Conservation (phyloP, 345 rosid species). For the Cardamine occulta region DNA sequence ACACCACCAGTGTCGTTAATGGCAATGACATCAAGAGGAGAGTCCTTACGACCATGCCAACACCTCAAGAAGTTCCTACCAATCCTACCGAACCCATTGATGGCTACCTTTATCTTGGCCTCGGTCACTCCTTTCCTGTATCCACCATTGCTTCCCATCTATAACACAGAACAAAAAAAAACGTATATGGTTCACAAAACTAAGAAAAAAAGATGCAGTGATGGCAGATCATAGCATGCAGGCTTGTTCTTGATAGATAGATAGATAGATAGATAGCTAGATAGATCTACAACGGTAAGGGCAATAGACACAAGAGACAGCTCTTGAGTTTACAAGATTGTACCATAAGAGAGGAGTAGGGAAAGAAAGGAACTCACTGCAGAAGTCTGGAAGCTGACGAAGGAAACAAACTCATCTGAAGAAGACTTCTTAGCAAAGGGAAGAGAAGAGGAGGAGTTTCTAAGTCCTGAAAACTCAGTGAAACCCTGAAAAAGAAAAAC, state of each 20-base stretch:
- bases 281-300: constrained; percentile 19
- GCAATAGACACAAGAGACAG: constrained; percentile 12
- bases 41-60: constrained; percentile 96
- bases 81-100: constrained; percentile 96
- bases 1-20: constrained; percentile 93
- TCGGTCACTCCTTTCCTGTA: constrained; percentile 77
- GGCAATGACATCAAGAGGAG: constrained; percentile 89
- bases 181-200: constrained; percentile 16
- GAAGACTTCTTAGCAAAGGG: constrained; percentile 64
- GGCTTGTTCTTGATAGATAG: constrained; percentile 4
- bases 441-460: constrained; percentile 69
- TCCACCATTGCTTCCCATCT: constrained; percentile 67
- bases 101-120: constrained; percentile 92
- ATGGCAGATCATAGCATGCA: constrained; percentile 37
- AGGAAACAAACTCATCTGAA: constrained; percentile 72
- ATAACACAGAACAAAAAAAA: constrained; percentile 32
- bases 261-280: background rate
- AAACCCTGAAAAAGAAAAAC: constrained; percentile 65
- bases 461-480: constrained; percentile 76
- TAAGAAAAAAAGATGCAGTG: background rate
- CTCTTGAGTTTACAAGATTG: constrained; percentile 17
- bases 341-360: constrained; percentile 2
- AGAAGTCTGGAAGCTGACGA: constrained; percentile 74
- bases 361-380: constrained; percentile 59
- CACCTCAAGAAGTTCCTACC: constrained; percentile 98